Conservation (phyloP, 176 grass and related monocot genomes). For the Eragrostis curvula region DNA sequence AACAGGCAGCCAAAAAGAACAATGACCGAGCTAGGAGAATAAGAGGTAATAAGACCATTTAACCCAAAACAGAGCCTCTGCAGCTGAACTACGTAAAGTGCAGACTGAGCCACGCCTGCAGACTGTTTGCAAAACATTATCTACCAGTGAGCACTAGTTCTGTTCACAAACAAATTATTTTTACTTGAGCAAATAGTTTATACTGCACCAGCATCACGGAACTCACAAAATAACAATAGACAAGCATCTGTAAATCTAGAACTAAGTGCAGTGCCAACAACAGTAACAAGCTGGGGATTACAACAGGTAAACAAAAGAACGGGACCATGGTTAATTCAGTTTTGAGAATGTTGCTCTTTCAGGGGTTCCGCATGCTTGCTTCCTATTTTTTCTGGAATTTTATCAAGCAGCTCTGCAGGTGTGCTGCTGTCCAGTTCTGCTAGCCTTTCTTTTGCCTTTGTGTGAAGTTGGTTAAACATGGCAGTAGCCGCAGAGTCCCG, state of each 20-base stretch:
- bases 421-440: neutral
- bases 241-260: neutral
- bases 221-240: neutral
- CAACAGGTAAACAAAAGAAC: neutral
- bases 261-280: neutral
- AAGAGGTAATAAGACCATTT: no score
- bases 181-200: no score
- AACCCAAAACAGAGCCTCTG: no score
- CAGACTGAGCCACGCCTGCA: neutral
- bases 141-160: no score
- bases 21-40: neutral
- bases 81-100: neutral
- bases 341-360: slow-evolving; percentile 2
- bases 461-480: slow-evolving; percentile 38
- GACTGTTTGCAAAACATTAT: no score
- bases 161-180: no score
- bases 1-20: neutral
- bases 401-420: neutral
- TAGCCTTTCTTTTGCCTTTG: slow-evolving; percentile 24
- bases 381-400: neutral
- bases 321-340: neutral
- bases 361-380: neutral
- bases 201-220: no score
- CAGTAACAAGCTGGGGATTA: neutral
- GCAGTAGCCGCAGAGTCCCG: slow-evolving; percentile 46